These are phyloP conservation scores for Pseudogymnoascus sp. DNA, from an alignment of 2,329 filamentous ascomycete species.

Conservation along the genomic window DNA sequence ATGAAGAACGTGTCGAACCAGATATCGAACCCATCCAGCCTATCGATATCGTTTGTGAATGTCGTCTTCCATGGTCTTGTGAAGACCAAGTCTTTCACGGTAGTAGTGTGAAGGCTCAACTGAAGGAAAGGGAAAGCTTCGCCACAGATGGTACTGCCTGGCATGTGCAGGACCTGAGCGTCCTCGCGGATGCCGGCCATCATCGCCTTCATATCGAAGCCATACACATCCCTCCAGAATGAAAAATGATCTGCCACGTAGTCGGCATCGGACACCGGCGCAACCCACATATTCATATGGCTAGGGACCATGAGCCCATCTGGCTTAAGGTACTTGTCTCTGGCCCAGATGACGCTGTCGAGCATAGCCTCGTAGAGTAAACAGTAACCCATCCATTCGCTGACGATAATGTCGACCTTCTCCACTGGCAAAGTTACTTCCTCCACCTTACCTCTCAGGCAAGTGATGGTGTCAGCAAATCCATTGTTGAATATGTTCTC, in stretches of 20 bases:
- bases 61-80: constrained; percentile 57
- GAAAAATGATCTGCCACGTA: constrained; percentile 70
- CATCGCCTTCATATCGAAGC: constrained; percentile 92
- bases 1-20: constrained; percentile 96
- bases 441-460: constrained; percentile 79
- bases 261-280: constrained; percentile 70
- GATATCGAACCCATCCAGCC: constrained; percentile 77
- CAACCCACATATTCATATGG: constrained; percentile 74
- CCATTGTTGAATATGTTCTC: constrained; percentile 80
- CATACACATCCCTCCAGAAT: constrained; percentile 91
- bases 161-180: constrained; percentile 68
- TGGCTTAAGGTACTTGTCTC: constrained; percentile 75
- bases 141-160: constrained; percentile 52
- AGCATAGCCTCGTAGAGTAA: constrained; percentile 95
- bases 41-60: constrained; percentile 54
- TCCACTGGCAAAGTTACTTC: constrained; percentile 71
- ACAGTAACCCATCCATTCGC: constrained; percentile 97
- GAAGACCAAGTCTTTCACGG: constrained; percentile 68
- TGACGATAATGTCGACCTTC: constrained; percentile 88
- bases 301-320: constrained; percentile 81
- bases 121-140: constrained; percentile 60
- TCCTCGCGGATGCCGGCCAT: constrained; percentile 74
- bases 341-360: constrained; percentile 79
- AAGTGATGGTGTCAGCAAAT: constrained; percentile 66
- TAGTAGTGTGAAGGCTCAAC: constrained; percentile 69